Base-by-base conservation (phyloP, 495 filamentous ascomycete genomes). In the Podospora pseudocomata region DNA sequence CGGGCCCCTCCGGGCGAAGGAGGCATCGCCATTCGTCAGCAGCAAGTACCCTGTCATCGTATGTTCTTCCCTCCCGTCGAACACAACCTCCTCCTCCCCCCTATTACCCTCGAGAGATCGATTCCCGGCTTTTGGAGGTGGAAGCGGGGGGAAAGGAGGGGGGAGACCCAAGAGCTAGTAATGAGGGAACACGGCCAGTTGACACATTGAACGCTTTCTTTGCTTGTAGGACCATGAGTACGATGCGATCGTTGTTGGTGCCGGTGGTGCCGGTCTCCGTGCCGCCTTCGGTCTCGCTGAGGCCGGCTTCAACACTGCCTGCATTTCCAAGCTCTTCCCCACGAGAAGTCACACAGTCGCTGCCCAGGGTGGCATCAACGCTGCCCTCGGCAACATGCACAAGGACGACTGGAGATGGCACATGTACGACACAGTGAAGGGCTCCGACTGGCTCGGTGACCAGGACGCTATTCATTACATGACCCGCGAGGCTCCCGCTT, bases 401-500 rank as follows among this genome's bases (percentile, higher is more conserved):
- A 84, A 85, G 81, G 94, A 98, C 79, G 94, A 98, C 84, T 98
- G 94, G 94, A 89, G 94, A 80, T 97, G 94, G 94, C 94, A 98
- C 84, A 97, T 97, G 94, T 98, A 97, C 85, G 94, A 98, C 81
- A 98, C 94, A 60, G 94, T 98, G 69, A 98, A 98, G 85, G 94
- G 94, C 74, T 96, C 92, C 65, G 94, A 98, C 85, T 98, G 94
- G 94, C 87, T 98, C 39, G 94, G 94, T 78, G 94, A 98, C 82
- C 94, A 98, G 83, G 94, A 98, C 81, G 94, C 94, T 63, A 98
- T 98, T 77, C 94, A 98, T 81, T 98, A 98, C 83, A 98, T 98
- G 94, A 97, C 94, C 69, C 87, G 93, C 69, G 95, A 97, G 80
- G 94, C 94, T 23, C 93, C 94, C 27, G 87, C 89, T 64, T 92